Conservation (phyloP, 1,139 yeast species). For the Kazachstania sp. region DNA sequence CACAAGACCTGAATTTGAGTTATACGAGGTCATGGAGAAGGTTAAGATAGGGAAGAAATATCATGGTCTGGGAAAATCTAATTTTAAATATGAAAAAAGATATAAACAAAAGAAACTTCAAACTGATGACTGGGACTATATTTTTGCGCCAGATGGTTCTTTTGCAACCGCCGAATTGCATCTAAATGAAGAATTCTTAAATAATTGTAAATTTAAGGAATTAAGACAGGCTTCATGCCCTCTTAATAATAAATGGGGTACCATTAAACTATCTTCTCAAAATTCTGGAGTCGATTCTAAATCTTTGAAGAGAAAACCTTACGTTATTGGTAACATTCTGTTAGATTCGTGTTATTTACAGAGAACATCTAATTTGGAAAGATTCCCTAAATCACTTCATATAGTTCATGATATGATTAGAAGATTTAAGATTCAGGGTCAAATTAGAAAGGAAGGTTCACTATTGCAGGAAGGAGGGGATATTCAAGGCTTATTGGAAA, state of each 20-base stretch:
- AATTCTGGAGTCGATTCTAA: conserved; percentile 23
- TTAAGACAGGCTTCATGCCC: conserved; percentile 42
- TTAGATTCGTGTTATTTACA: conserved; percentile 69
- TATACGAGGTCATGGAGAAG: conserved; percentile 52
- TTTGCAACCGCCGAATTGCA: conserved; percentile 69
- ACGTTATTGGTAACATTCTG: conserved; percentile 57
- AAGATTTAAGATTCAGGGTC: conserved; percentile 38
- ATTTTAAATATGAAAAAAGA: conserved; percentile 37
- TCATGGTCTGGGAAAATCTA: conserved; percentile 31
- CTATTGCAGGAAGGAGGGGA: conserved; percentile 76
- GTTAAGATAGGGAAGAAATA: conserved; percentile 31
- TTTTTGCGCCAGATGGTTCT: conserved; percentile 78
- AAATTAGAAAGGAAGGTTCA: conserved; percentile 45
- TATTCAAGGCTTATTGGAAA: conserved; percentile 44
- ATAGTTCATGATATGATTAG: conserved; percentile 47
- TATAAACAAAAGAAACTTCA: conserved; percentile 43
- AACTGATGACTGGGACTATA: conserved; percentile 47
- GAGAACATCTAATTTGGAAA: conserved; percentile 45
- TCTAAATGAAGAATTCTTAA: conserved; percentile 38
- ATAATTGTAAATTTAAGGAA: conserved; percentile 9
- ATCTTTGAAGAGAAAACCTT: conserved; percentile 39
- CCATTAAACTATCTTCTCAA: conserved; percentile 29
- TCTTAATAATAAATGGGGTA: conserved; percentile 79
- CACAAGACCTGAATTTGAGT: conserved; percentile 42
- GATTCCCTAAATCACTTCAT: conserved; percentile 57